Evolutionary conservation across 352 stramenopile genomes (phyloP).

Genomic region (Phytophthora foliorum): DNA sequence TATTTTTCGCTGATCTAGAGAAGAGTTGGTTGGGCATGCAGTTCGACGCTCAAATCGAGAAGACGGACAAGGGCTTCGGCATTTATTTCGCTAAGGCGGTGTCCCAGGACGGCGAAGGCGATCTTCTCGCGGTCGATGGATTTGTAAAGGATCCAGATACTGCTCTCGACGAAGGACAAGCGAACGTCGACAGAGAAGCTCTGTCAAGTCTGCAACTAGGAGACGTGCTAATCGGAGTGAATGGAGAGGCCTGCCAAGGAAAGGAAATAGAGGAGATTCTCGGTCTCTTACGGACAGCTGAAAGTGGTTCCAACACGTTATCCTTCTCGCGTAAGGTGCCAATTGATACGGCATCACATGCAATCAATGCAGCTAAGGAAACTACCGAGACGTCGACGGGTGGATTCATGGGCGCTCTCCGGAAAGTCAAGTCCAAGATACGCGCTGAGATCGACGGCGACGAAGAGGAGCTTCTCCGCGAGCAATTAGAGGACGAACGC

Average conservation of each 20-base stretch:
- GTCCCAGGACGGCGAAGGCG: background rate
- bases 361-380: background rate
- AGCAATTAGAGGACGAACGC: slow-evolving; percentile 54
- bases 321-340: slow-evolving; percentile 32
- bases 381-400: slow-evolving; percentile 32
- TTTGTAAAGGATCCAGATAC: slow-evolving; percentile 35
- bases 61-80: slow-evolving; percentile 48
- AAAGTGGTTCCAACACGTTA: slow-evolving; percentile 43
- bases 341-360: background rate
- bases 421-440: slow-evolving; percentile 71
- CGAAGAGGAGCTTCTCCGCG: slow-evolving; percentile 40
- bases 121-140: slow-evolving; percentile 46
- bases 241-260: slow-evolving; percentile 33
- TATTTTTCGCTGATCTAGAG: too few relatives aligned
- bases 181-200: background rate
- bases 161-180: background rate
- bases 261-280: slow-evolving; percentile 40
- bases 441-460: slow-evolving; percentile 61
- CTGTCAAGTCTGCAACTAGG: slow-evolving; percentile 43
- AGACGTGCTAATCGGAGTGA: slow-evolving; percentile 47
- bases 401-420: slow-evolving; percentile 58
- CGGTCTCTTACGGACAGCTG: slow-evolving; percentile 41
- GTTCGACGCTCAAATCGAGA: slow-evolving; percentile 43
- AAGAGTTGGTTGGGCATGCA: too few relatives aligned
- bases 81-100: slow-evolving; percentile 57